These are phyloP conservation scores for Scheffersomyces ergatensis DNA, from an alignment of 805 yeast species.

Conservation along the genomic window DNA sequence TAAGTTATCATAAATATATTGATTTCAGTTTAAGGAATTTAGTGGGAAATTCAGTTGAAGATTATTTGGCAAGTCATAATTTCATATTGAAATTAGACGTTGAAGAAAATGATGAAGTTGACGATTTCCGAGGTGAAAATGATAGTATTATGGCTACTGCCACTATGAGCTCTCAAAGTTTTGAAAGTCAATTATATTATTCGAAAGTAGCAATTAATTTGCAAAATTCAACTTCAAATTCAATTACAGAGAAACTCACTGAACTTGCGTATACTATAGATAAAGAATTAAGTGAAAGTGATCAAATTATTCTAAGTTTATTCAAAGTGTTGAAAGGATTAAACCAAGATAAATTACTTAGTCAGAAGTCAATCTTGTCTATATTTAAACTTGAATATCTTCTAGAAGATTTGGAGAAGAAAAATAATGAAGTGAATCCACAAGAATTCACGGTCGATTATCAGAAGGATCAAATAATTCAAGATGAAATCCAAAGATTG, in stretches of 20 bases:
- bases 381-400: constrained; percentile 32
- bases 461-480: constrained; percentile 31
- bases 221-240: constrained; percentile 30
- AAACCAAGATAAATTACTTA: constrained; percentile 21
- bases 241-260: constrained; percentile 36
- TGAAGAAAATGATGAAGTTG: constrained; percentile 5
- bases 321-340: constrained; percentile 22
- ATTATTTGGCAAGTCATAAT: constrained; percentile 35
- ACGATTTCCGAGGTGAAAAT: background rate
- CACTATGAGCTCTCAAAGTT: constrained; percentile 20
- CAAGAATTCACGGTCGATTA: constrained; percentile 18
- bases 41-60: constrained; percentile 44
- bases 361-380: constrained; percentile 26
- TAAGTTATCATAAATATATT: constrained; percentile 78
- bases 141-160: constrained; percentile 1
- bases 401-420: constrained; percentile 11
- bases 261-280: constrained; percentile 37
- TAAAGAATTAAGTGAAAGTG: constrained; percentile 35
- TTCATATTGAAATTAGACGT: constrained; percentile 22
- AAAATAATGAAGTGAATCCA: constrained; percentile 24
- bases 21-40: constrained; percentile 44
- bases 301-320: constrained; percentile 26
- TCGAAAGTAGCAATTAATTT: constrained; percentile 33
- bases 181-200: constrained; percentile 35
- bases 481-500: constrained; percentile 39